phyloP scores from a whole-genome alignment of 192 early-diverging fungal genomes.

The Coemansia sp. region DNA sequence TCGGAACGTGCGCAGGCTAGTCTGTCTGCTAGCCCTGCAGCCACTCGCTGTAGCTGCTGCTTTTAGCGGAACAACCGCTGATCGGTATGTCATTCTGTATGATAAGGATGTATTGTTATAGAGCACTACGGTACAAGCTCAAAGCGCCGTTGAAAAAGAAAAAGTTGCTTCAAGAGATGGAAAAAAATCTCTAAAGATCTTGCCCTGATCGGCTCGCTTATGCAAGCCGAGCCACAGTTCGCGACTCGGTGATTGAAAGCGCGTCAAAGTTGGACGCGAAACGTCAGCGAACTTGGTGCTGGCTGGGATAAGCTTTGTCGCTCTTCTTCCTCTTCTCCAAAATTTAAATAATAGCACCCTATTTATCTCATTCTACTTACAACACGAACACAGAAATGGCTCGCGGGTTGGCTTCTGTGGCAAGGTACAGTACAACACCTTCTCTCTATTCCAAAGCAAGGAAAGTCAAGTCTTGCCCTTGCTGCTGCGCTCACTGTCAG shows the following conservation, averaged over 20 bases:
- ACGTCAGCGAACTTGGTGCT: no score
- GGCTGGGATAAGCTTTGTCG: no score
- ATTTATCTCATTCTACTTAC: not conserved
- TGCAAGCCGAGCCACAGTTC: no score
- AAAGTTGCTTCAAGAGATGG: no score
- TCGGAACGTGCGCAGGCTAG: not conserved
- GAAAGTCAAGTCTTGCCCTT: no score
- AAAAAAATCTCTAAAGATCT: no score
- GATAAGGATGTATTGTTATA: not conserved
- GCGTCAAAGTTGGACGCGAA: no score
- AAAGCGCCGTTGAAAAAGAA: no score
- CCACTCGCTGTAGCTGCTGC: not conserved
- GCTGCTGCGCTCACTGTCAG: no score
- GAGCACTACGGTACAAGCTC: no score
- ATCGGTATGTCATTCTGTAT: conserved; percentile 1
- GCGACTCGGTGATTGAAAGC: no score
- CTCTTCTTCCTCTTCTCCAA: not conserved
- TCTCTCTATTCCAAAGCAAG: not conserved
- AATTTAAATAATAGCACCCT: not conserved
- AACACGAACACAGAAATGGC: not conserved
- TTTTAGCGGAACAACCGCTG: not conserved
- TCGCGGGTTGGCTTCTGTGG: conserved; percentile 2
- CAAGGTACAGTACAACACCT: not conserved
- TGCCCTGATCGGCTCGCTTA: no score
- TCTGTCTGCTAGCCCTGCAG: not conserved